Evolutionary conservation across 257 asterid genomes (phyloP), one percentile per base, ranked within the genome.

Genomic region (Cinchona pubescens): DNA sequence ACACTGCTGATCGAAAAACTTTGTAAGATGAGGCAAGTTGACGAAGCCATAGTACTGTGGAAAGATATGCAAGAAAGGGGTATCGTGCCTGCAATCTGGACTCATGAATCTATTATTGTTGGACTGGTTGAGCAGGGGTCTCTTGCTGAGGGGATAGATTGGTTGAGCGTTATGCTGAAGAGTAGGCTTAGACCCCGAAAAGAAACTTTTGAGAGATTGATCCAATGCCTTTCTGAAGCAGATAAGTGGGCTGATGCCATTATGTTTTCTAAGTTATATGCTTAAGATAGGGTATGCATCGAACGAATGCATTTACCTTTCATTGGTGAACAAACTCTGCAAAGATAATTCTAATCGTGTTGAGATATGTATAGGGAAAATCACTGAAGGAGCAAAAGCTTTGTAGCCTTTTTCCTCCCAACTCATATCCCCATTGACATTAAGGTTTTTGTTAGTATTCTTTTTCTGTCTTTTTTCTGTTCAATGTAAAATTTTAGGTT

Each of bases 11-110:
- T 87, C 14, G 76, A 76, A 55, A 81, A 74, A 73, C 87, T 92
- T 34, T 87, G 90, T 76, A 81, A 83, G 34, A 69, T 30, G 5
- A 90, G 93, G n/a, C 79, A 66, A 43, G 85, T 85, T 77, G 79
- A 78, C 46, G 91, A 92, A 79, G 92, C 87, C 3, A 84, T 76
- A 75, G 83, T 67, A 40, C 73, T 92, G 76, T 90, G 87, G 92
- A 75, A 67, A 15, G 92, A 90, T 65, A 87, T 88, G 90, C 81
- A 58, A 19, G 82, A 82, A 67, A 81, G 82, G 79, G 89, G 90
- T 46, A 79, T 88, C 59, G 75, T 73, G 72, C 91, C 86, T 15
- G 74, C 83, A 8, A 34, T 53, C 19, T 53, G 56, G 30, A 60
- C 84, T 71, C 45, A 87, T 69, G 84, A 87, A 76, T 77, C 86